These are phyloP conservation scores for Microdochium bolleyi DNA, from an alignment of 2,329 filamentous ascomycete genomes.

Conservation along the genomic window DNA sequence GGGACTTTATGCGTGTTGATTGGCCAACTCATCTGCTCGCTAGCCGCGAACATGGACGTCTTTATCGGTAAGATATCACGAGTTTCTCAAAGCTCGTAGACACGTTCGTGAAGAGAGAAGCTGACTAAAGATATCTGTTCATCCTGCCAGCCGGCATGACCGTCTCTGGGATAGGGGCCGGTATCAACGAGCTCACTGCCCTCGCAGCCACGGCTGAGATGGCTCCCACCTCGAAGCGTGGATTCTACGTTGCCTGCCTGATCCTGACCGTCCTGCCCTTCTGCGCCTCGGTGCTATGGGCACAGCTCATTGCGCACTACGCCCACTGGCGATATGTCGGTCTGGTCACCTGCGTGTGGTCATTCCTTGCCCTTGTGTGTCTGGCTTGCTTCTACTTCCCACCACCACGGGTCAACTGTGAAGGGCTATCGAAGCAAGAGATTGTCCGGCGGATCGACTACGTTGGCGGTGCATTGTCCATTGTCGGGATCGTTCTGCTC, in stretches of 20 bases:
- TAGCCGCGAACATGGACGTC: conserved; percentile 48
- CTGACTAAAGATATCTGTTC: not conserved
- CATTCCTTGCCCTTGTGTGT: conserved; percentile 40
- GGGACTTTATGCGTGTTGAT: conserved; percentile 14
- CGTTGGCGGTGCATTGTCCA: conserved; percentile 40
- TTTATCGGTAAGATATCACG: conserved; percentile 44
- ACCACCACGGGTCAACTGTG: conserved; percentile 33
- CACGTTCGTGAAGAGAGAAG: not conserved
- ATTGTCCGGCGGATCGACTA: conserved; percentile 39
- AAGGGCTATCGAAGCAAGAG: conserved; percentile 27
- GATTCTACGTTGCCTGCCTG: conserved; percentile 51
- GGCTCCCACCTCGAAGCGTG: conserved; percentile 56
- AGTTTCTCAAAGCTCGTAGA: not conserved
- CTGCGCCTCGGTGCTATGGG: conserved; percentile 53
- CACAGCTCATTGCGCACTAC: conserved; percentile 39
- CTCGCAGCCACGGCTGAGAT: conserved; percentile 61
- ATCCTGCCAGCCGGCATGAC: conserved; percentile 30
- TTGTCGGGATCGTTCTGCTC: conserved; percentile 40
- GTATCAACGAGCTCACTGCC: conserved; percentile 61
- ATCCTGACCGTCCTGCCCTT: conserved; percentile 57
- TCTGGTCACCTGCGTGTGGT: conserved; percentile 42
- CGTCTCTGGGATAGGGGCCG: conserved; percentile 56
- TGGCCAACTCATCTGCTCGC: conserved; percentile 52
- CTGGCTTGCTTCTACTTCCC: conserved; percentile 45
- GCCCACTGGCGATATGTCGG: conserved; percentile 48